These are phyloP conservation scores for Candida odintsovae DNA, from an alignment of 805 yeast species.

Conservation along the genomic window DNA sequence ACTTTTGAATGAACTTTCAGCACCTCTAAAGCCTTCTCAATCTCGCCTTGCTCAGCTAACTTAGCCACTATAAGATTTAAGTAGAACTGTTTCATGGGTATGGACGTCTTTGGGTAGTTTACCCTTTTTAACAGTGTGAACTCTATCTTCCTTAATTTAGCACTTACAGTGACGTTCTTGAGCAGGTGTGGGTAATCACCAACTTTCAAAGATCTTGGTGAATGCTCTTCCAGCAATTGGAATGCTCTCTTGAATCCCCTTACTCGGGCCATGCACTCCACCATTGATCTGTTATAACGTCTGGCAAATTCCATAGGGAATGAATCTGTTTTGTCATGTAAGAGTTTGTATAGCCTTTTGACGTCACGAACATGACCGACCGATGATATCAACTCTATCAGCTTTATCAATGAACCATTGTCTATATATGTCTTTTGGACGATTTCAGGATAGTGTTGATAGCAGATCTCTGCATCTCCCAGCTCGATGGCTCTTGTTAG, in stretches of 20 bases:
- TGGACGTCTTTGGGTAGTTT: neutral
- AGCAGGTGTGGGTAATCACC: slow-evolving; percentile 14
- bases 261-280: slow-evolving; percentile 7
- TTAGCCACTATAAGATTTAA: slow-evolving; percentile 11
- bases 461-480: slow-evolving; percentile 2
- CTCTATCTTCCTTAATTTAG: slow-evolving; percentile 4
- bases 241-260: slow-evolving; percentile 9
- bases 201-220: slow-evolving; percentile 3
- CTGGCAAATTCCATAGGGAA: slow-evolving; percentile 3
- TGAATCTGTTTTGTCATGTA: neutral
- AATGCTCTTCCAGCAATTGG: slow-evolving; percentile 1
- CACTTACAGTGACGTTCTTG: slow-evolving; percentile 5
- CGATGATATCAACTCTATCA: slow-evolving; percentile 8
- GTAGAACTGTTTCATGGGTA: slow-evolving; percentile 12
- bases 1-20: slow-evolving; percentile 2
- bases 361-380: slow-evolving; percentile 8
- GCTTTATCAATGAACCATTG: slow-evolving; percentile 11
- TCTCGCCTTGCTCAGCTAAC: slow-evolving; percentile 1
- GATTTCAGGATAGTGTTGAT: slow-evolving; percentile 5
- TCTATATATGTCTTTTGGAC: slow-evolving; percentile 8
- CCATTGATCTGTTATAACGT: slow-evolving; percentile 6
- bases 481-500: slow-evolving; percentile 8
- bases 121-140: slow-evolving; percentile 1
- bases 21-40: slow-evolving; percentile 3
- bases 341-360: slow-evolving; percentile 5